Percentiles rank a stretch among this genome's conserved stretches.
Evolutionary conservation across 108 stramenopile species (phyloP).

Genomic region (Fragilaria crotonensis): DNA sequence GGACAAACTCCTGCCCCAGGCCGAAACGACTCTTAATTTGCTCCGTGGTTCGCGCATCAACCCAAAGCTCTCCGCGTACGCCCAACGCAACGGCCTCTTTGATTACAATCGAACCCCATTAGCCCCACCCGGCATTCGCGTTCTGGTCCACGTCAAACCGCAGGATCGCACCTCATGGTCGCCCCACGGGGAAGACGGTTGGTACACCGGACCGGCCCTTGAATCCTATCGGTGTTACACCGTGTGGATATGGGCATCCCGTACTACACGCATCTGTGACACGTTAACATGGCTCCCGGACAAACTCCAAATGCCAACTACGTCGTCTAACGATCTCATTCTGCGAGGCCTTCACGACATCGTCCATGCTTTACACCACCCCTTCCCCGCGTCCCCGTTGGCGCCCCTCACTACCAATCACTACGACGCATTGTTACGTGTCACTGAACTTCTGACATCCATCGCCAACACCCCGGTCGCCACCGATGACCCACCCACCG

Average conservation of each 20-base stretch:
- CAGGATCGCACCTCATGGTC: constrained; percentile 39
- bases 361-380: not conserved
- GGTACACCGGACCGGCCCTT: constrained; percentile 38
- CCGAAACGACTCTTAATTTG: too few relatives aligned
- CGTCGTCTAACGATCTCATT: not conserved
- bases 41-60: constrained; percentile 26
- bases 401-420: not conserved
- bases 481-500: too few relatives aligned
- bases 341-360: not conserved
- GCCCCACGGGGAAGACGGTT: too few relatives aligned
- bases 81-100: too few relatives aligned
- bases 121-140: too few relatives aligned
- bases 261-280: too few relatives aligned
- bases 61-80: constrained; percentile 7
- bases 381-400: not conserved
- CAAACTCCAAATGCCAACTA: not conserved
- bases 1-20: constrained; percentile 4
- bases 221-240: constrained; percentile 11
- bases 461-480: not conserved
- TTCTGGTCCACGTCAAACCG: too few relatives aligned
- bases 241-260: too few relatives aligned
- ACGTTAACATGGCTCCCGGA: too few relatives aligned
- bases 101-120: too few relatives aligned
- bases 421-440: constrained; percentile 1
- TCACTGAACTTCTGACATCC: too few relatives aligned